Percentiles rank a stretch among this genome's conserved stretches.
These are phyloP conservation scores for Sanguinoderma infundibulare DNA, from an alignment of 1,284 basidiomycete species.

Conservation along the genomic window DNA sequence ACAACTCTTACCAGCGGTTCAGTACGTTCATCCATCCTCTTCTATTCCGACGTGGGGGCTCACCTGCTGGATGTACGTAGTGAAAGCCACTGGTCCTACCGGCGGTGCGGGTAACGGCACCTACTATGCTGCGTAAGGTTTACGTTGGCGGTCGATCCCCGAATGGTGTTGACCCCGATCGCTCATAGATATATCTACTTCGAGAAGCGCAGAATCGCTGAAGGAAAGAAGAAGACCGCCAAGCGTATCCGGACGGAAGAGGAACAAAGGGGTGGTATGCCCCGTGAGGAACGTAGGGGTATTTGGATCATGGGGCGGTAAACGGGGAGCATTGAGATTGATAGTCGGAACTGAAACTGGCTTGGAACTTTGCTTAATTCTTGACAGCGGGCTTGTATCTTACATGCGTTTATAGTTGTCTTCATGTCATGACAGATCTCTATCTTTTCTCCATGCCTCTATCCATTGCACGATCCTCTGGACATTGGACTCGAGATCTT, in stretches of 20 bases:
- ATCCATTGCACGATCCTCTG: constrained; percentile 88
- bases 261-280: constrained; percentile 35
- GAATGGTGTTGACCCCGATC: constrained; percentile 1
- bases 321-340: neutral
- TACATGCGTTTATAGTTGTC: constrained; percentile 7
- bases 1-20: constrained; percentile 50
- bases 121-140: constrained; percentile 48
- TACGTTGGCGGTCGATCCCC: neutral
- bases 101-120: constrained; percentile 48
- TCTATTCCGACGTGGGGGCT: neutral
- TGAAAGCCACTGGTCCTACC: constrained; percentile 45
- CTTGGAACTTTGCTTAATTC: neutral
- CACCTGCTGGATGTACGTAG: constrained; percentile 27
- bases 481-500: constrained; percentile 89
- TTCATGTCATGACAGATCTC: constrained; percentile 10
- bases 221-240: constrained; percentile 52
- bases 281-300: constrained; percentile 35
- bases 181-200: constrained; percentile 49
- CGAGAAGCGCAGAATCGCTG: constrained; percentile 49
- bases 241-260: constrained; percentile 43
- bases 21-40: constrained; percentile 36
- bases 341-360: too few species aligned
- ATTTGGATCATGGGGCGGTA: constrained; percentile 31
- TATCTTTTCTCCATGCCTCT: constrained; percentile 71
- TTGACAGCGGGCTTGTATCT: neutral